A percentile compares a stretch with the other conserved stretches of the same genome.
phyloP scores from a whole-genome alignment of 352 stramenopile genomes.

The Phytophthora fragariaefolia region DNA sequence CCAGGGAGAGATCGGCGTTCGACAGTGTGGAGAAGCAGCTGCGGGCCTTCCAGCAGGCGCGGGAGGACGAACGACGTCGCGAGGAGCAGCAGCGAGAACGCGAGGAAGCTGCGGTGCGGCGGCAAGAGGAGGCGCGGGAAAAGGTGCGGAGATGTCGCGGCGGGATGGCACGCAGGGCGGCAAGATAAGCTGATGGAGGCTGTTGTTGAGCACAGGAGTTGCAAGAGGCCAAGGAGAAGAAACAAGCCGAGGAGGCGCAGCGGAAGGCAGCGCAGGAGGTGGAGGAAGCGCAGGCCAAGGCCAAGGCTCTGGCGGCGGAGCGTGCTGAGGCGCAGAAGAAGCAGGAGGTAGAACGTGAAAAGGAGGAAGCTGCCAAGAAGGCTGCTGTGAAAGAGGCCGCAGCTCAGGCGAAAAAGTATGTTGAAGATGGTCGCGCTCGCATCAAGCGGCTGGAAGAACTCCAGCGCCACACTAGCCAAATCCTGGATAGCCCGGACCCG shows the following conservation, averaged over 20 bases:
- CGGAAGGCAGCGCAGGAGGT: slow-evolving; percentile 31
- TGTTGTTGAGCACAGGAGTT: slow-evolving; percentile 18
- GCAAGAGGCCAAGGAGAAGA: slow-evolving; percentile 32
- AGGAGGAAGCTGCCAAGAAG: slow-evolving; percentile 44
- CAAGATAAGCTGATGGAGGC: neutral
- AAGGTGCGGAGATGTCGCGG: slow-evolving; percentile 30
- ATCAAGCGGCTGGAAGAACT: slow-evolving; percentile 61
- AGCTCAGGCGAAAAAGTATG: slow-evolving; percentile 49
- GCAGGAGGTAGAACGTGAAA: slow-evolving; percentile 41
- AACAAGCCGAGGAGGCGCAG: slow-evolving; percentile 36
- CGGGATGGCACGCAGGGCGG: neutral
- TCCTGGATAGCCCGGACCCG: slow-evolving; percentile 56
- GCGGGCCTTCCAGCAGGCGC: slow-evolving; percentile 47
- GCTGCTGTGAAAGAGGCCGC: slow-evolving; percentile 42
- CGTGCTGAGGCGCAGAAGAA: slow-evolving; percentile 36
- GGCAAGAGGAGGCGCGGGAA: slow-evolving; percentile 44
- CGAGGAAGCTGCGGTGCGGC: slow-evolving; percentile 40
- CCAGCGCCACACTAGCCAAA: slow-evolving; percentile 49
- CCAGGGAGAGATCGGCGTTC: slow-evolving; percentile 47
- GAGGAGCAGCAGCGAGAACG: slow-evolving; percentile 43
- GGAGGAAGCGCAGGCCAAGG: slow-evolving; percentile 45
- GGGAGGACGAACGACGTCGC: slow-evolving; percentile 35
- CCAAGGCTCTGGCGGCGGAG: slow-evolving; percentile 37
- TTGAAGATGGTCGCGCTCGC: slow-evolving; percentile 50
- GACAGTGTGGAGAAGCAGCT: slow-evolving; percentile 60